Base-by-base conservation (phyloP, 768 basidiomycete genomes). In the Naematelia encephala region DNA sequence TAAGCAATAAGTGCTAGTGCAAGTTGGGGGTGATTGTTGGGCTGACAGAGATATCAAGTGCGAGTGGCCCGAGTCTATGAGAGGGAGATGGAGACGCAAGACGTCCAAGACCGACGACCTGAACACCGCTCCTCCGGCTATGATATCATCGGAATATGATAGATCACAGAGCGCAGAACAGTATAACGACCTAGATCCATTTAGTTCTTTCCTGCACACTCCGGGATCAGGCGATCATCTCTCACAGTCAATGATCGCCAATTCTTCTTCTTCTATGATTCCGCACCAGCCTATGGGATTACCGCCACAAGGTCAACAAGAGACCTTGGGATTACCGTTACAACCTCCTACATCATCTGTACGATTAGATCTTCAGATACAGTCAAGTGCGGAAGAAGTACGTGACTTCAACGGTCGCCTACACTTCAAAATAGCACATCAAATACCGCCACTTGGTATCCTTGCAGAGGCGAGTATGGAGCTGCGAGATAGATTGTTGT, bases 401-500 rank as follows among this genome's bases (percentile, higher is more conserved):
- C n/a, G 44, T 5, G 44, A 46, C 14, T 46, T 46, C 44, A 46
- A 46, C 23, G 44, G 44, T 4, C n/a, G 44, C n/a, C 44, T 46
- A 4, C 44, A 46, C 14, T 46, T 46, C 14, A 46, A 46, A 46
- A 46, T 46, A n/a, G 44, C 44, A 14, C 44, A 46, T 46, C 44
- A 46, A 16, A 23, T 46, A n/a, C 44, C 44, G 23, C 44, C 44
- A n/a, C 23, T 19, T 46, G 44, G 44, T 23, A 46, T 46, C 23
- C 44, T 46, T 4, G 44, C 44, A 5, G 44, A 46, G 44, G 23
- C 44, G 4, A 46, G 44, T 14, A 46, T 46, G 44, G 44, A 46
- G 44, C 44, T 46, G n/a, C n/a, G 44, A n/a, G 44, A 46, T 46
- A 46, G 44, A n/a, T 16, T 46, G 44, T n/a, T 46, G n/a, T 16